Percentiles rank a stretch among this genome's conserved stretches.
Conservation (phyloP, 2,329 filamentous ascomycete species). For the Aureobasidium sp. region DNA sequence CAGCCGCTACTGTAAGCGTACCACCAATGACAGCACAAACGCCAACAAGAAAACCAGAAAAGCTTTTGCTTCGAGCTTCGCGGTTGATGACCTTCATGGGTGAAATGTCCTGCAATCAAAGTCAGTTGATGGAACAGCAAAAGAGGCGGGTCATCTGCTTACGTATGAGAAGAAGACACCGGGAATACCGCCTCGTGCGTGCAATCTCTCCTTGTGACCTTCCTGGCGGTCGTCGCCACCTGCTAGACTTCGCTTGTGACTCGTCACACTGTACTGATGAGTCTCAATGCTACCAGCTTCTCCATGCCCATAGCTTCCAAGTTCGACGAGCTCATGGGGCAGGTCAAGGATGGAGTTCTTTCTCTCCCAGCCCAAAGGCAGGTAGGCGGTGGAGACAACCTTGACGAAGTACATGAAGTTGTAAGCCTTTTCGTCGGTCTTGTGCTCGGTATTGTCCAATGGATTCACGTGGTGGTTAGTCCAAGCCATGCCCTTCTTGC, state of each 20-base stretch:
- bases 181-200: conserved; percentile 85
- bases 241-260: conserved; percentile 79
- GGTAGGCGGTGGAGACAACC: conserved; percentile 91
- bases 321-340: conserved; percentile 46
- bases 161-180: conserved; percentile 98
- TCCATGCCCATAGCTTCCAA: conserved; percentile 62
- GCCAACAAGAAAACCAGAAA: conserved; percentile 86
- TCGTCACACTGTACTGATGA: conserved; percentile 96
- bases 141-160: conserved; percentile 36
- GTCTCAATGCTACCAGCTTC: conserved; percentile 82
- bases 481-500: conserved; percentile 55
- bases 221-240: conserved; percentile 81
- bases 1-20: conserved; percentile 90
- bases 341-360: conserved; percentile 34
- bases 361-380: conserved; percentile 82
- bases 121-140: neutral
- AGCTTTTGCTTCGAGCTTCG: conserved; percentile 80
- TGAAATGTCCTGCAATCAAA: conserved; percentile 71
- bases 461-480: conserved; percentile 90
- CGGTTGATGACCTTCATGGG: conserved; percentile 99
- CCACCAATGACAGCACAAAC: conserved; percentile 92
- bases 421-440: conserved; percentile 72
- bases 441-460: conserved; percentile 71
- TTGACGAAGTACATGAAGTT: conserved; percentile 99
- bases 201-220: conserved; percentile 84